Base-by-base conservation (phyloP, 768 basidiomycete species). In the Xerocomus potaroensis region DNA sequence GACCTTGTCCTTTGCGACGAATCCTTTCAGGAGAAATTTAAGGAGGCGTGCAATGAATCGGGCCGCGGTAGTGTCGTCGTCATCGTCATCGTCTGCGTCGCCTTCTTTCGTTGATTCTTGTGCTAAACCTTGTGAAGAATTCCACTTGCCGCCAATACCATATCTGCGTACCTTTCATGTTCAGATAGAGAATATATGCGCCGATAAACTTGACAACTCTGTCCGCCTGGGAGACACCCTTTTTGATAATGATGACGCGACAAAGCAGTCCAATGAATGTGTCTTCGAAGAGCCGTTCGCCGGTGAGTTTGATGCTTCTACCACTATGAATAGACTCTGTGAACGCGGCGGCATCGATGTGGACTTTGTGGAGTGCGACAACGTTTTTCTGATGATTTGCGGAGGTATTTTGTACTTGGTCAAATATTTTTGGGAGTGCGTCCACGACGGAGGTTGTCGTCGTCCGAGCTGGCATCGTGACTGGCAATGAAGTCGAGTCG, bases 351-450 rank as follows among this genome's bases (percentile, higher is more conserved):
- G 83, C 84, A 43, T 85, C 75, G 4, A 67, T 46, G 47, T 94
- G 91, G 33, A 94, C 66, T 63, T 91, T 91, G 72, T 89, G 74
- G 3, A 96, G 76, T 0, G 82, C 80, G 33, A 91, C 83, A 41
- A 84, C 72, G 67, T 96, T 95, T 74, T 96, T 96, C 51, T 84
- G 82, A 65, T 97, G 93, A 63, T 90, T 92, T 8, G 87, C 81
- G 12, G 74, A 65, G 0, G 84, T 80, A 7, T 62, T 69, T 62
- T 93, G 90, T 0, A 75, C 87, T 67, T 95, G 87, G 23, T 87
- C 80, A 51, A 94, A 89, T 35, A 92, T 87, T 27, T 76, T 79
- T 1, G 59, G 51, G 34, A 60, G 52, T 0, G 43, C 50, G 0
- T 61, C 55, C 9, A 32, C 24, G 26, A 56, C 43, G 6, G 53